Conservation (phyloP, 2,329 filamentous ascomycete genomes). For the Fusarium graminum region DNA sequence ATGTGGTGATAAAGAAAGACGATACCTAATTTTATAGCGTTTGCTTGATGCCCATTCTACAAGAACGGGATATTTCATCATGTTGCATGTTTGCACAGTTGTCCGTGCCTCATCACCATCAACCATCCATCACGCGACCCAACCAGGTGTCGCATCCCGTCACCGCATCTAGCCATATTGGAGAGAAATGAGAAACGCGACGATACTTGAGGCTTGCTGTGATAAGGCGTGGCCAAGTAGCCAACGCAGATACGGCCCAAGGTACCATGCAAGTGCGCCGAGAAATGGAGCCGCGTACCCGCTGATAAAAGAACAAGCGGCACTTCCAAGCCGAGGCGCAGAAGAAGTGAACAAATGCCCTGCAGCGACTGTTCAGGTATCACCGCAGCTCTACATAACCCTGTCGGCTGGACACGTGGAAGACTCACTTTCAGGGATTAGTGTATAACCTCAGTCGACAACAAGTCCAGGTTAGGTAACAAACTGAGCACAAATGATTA, state of each 20-base stretch:
- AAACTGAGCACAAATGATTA: slow-evolving; percentile 5
- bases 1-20: slow-evolving; percentile 1
- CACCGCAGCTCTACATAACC: slow-evolving; percentile 30
- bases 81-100: slow-evolving; percentile 5
- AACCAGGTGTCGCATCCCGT: slow-evolving; percentile 12
- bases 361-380: slow-evolving; percentile 34
- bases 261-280: slow-evolving; percentile 29
- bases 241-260: slow-evolving; percentile 19
- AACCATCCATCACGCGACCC: slow-evolving; percentile 40
- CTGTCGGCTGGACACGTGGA: slow-evolving; percentile 38
- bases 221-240: slow-evolving; percentile 14
- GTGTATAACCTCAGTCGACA: slow-evolving; percentile 18
- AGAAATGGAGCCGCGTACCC: slow-evolving; percentile 25
- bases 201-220: slow-evolving; percentile 31
- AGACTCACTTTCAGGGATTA: slow-evolving; percentile 31
- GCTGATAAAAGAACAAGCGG: slow-evolving; percentile 23
- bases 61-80: not conserved
- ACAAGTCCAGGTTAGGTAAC: slow-evolving; percentile 23
- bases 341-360: slow-evolving; percentile 21
- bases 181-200: slow-evolving; percentile 17
- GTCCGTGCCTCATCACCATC: slow-evolving; percentile 7
- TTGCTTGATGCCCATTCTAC: not conserved
- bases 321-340: slow-evolving; percentile 40
- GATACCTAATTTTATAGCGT: not conserved
- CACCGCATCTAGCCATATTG: slow-evolving; percentile 14